These are phyloP conservation scores for Leptographium galeiforme DNA, from an alignment of 2,329 filamentous ascomycete genomes.

Conservation along the genomic window DNA sequence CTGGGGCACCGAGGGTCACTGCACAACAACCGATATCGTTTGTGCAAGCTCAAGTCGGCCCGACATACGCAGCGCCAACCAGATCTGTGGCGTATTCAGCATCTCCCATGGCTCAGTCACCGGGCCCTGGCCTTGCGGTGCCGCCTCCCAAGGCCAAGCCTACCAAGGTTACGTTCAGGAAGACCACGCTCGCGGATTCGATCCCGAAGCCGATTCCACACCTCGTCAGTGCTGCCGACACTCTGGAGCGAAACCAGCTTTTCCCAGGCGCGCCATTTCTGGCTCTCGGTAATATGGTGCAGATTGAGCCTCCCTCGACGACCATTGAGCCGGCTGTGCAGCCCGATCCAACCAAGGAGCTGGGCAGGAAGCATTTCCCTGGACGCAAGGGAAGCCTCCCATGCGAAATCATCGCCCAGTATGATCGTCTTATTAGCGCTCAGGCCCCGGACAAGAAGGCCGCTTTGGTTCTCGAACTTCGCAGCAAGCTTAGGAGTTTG, in stretches of 20 bases:
- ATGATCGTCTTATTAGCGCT: constrained; percentile 7
- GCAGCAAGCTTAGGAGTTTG: constrained; percentile 9
- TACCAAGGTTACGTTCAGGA: constrained; percentile 1
- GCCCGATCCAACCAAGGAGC: constrained; percentile 11
- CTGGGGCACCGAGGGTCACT: not conserved
- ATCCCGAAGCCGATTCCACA: constrained; percentile 5
- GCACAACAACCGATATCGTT: not conserved
- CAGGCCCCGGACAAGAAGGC: constrained; percentile 9
- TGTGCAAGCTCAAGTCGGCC: not conserved
- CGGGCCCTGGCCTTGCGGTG: not conserved
- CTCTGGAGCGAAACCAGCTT: constrained; percentile 7
- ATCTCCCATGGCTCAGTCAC: not conserved
- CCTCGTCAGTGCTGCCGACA: constrained; percentile 8
- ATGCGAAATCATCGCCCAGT: constrained; percentile 12
- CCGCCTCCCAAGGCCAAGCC: constrained; percentile 1
- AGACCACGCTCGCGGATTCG: not conserved
- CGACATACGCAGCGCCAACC: not conserved
- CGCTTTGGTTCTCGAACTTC: constrained; percentile 8
- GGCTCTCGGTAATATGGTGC: constrained; percentile 7
- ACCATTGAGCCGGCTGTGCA: constrained; percentile 9
- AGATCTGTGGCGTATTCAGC: not conserved
- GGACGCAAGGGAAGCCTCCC: constrained; percentile 9
- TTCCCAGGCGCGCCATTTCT: constrained; percentile 9
- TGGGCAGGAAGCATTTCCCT: constrained; percentile 10
- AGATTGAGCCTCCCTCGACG: constrained; percentile 9